Evolutionary conservation across 2,329 filamentous ascomycete species (phyloP).

Genomic region (Lecanicillium sp.): DNA sequence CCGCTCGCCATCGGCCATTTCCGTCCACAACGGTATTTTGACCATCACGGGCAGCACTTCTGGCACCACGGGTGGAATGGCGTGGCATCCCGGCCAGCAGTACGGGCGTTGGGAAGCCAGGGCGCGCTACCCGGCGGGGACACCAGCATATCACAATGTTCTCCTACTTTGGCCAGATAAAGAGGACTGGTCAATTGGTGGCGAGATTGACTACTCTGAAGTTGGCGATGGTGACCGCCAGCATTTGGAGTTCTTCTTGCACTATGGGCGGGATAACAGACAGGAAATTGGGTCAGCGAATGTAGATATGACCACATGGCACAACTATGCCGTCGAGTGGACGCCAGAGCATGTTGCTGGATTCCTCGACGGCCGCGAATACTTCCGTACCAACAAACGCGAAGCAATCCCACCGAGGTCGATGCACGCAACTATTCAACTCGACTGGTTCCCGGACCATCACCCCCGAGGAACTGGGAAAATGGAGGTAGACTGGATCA

Average conservation of each 20-base stretch:
- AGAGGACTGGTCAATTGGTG: not conserved
- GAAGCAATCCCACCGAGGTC: not conserved
- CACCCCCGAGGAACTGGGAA: not conserved
- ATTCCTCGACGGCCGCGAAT: not conserved
- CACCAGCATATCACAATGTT: not conserved
- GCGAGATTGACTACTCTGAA: not conserved
- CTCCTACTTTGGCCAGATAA: not conserved
- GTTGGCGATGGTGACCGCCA: not conserved
- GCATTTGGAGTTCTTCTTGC: not conserved
- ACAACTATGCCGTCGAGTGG: conserved; percentile 1
- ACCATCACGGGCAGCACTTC: not conserved
- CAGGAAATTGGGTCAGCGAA: not conserved
- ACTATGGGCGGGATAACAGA: not conserved
- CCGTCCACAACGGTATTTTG: not conserved
- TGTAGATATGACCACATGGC: not conserved
- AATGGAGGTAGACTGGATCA: conserved; percentile 1
- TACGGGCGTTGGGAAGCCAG: not conserved
- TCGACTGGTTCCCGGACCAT: not conserved
- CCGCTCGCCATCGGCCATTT: not conserved
- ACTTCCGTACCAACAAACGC: not conserved
- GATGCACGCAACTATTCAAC: conserved; percentile 1
- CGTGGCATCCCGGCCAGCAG: not conserved
- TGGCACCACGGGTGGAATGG: not conserved
- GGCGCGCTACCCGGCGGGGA: not conserved
- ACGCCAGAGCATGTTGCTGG: not conserved